A percentile compares a stretch with the other conserved stretches of the same genome.
phyloP scores from a whole-genome alignment of 176 grass and related monocot genomes.

The Musa acuminata region DNA sequence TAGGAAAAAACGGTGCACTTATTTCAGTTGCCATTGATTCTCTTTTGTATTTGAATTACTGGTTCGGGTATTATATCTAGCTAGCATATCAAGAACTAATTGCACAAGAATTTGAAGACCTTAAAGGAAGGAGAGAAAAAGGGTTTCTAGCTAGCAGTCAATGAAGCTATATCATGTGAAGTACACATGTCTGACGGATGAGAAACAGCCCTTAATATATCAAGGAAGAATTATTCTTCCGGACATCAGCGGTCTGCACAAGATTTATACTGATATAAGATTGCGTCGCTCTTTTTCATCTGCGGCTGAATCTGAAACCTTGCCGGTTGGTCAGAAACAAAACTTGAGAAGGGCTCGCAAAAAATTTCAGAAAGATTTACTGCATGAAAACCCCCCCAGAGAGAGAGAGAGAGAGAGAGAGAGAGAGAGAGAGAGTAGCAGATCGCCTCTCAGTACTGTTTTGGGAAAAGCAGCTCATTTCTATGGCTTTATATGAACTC shows the following conservation, averaged over 20 bases:
- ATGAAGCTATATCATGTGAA: too few species aligned
- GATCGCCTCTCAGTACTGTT: slow-evolving; percentile 13
- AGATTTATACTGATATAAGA: slow-evolving; percentile 1
- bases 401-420: neutral
- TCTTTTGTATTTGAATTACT: too few species aligned
- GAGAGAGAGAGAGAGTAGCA: neutral
- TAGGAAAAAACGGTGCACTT: too few species aligned
- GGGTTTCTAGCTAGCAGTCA: too few species aligned
- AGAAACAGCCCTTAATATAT: neutral
- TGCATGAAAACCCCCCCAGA: too few species aligned
- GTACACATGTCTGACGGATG: too few species aligned
- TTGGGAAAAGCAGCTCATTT: slow-evolving; percentile 1
- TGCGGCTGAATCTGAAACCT: slow-evolving; percentile 9
- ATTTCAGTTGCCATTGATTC: too few species aligned
- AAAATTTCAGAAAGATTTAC: neutral
- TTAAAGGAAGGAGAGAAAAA: too few species aligned
- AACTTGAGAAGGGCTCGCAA: neutral
- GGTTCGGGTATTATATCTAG: too few species aligned
- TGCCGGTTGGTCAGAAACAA: neutral
- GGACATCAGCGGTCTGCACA: slow-evolving; percentile 11
- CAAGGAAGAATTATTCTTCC: slow-evolving; percentile 6
- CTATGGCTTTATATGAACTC: neutral
- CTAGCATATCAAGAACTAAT: too few species aligned
- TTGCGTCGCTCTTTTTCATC: neutral
- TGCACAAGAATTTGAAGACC: too few species aligned